Conservation (phyloP, 371 early-diverging fungal species). For the Nematocida ironsii region DNA sequence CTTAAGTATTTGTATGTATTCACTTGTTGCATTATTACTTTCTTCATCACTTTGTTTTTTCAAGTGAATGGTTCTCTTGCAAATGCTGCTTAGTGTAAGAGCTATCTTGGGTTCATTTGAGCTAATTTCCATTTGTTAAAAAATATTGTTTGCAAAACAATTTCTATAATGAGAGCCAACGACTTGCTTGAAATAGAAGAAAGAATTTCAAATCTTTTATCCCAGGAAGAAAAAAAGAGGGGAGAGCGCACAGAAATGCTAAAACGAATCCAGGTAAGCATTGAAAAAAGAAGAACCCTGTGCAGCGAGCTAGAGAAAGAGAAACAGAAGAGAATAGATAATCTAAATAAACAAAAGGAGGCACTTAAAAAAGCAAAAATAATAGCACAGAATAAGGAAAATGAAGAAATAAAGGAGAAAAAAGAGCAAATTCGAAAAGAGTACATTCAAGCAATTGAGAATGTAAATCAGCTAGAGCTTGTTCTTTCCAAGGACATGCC, state of each 20-base stretch:
- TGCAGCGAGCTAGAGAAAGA: constrained; percentile 37
- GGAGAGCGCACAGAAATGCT: constrained; percentile 4
- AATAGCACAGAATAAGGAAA: constrained; percentile 4
- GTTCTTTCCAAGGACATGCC: constrained; percentile 36
- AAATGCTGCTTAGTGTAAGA: constrained; percentile 21
- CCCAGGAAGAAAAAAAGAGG: constrained; percentile 19
- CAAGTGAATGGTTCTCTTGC: not conserved
- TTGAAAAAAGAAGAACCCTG: constrained; percentile 37
- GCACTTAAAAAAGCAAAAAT: constrained; percentile 35
- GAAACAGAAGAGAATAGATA: constrained; percentile 37
- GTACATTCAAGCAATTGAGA: constrained; percentile 2
- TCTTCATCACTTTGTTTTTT: not conserved
- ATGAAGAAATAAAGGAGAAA: constrained; percentile 29
- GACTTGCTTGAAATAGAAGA: constrained; percentile 45
- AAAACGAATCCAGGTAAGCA: constrained; percentile 28
- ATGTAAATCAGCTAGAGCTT: constrained; percentile 47
- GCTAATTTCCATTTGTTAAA: constrained; percentile 39
- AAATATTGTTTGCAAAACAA: constrained; percentile 55
- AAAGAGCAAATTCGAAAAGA: constrained; percentile 23
- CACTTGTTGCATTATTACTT: not conserved
- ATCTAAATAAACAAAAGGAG: constrained; percentile 43
- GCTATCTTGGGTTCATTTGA: constrained; percentile 9
- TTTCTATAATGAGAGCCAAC: constrained; percentile 52
- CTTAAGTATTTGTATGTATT: constrained; percentile 7
- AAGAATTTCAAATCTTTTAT: constrained; percentile 8